These are phyloP conservation scores for Huntiella moniliformis DNA, from an alignment of 2,329 filamentous ascomycete species.

Conservation along the genomic window DNA sequence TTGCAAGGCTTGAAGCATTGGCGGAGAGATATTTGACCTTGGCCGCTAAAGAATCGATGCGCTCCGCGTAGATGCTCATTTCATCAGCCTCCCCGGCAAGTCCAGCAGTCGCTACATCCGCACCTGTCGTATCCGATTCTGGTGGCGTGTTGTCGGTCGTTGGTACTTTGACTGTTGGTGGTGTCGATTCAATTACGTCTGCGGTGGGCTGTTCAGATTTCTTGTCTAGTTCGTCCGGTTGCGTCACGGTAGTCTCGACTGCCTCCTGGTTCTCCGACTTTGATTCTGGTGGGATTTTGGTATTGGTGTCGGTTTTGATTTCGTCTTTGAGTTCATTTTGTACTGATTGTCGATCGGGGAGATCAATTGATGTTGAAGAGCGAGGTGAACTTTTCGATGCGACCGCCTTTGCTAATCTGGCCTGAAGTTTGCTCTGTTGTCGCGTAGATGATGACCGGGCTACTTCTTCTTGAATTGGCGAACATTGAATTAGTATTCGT, in stretches of 20 bases:
- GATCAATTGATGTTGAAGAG: constrained; percentile 2
- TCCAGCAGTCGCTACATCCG: not conserved
- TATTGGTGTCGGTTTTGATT: too few relatives aligned
- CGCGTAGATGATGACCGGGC: constrained; percentile 16
- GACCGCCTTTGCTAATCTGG: constrained; percentile 73
- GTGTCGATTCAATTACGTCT: not conserved
- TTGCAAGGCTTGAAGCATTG: constrained; percentile 58
- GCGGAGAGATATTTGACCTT: constrained; percentile 79
- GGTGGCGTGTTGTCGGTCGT: not conserved
- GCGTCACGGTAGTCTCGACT: not conserved
- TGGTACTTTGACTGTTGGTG: not conserved
- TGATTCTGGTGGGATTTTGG: not conserved
- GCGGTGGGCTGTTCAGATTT: not conserved
- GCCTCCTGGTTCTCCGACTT: not conserved
- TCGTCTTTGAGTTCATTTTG: too few relatives aligned
- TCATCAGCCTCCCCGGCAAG: constrained; percentile 51
- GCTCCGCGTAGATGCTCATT: constrained; percentile 49
- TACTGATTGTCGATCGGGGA: not conserved
- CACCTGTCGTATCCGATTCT: not conserved
- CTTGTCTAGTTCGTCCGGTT: not conserved
- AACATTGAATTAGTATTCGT: constrained; percentile 21
- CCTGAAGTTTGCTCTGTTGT: constrained; percentile 68
- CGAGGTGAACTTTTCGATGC: constrained; percentile 36
- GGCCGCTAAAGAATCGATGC: constrained; percentile 77
- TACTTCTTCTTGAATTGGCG: not conserved